These are phyloP conservation scores for Termitomyces eurrhizus DNA, from an alignment of 768 basidiomycete species.

Conservation along the genomic window DNA sequence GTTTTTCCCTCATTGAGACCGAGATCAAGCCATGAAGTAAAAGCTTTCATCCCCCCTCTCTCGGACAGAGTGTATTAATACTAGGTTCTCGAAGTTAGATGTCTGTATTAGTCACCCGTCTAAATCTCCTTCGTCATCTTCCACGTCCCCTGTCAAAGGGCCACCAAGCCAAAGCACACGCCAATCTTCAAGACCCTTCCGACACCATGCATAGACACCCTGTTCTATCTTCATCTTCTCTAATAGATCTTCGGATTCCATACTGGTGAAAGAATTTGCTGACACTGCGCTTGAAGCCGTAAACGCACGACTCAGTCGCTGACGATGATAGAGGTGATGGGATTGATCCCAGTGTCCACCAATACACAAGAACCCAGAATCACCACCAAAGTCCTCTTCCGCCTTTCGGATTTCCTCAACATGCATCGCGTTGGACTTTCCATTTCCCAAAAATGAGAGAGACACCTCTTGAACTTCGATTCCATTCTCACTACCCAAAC, in stretches of 20 bases:
- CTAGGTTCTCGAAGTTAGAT: too few relatives aligned
- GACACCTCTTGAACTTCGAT: constrained; percentile 71
- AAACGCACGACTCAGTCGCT: constrained; percentile 36
- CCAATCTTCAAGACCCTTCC: constrained; percentile 72
- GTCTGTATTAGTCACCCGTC: not conserved
- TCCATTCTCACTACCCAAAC: constrained; percentile 60
- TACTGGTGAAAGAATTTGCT: constrained; percentile 41
- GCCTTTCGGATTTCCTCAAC: constrained; percentile 46
- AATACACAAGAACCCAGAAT: constrained; percentile 50
- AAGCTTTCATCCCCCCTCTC: too few relatives aligned
- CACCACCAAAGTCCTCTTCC: constrained; percentile 63
- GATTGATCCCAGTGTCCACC: constrained; percentile 52
- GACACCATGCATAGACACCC: constrained; percentile 77
- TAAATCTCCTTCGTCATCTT: constrained; percentile 8
- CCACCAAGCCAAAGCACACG: constrained; percentile 83
- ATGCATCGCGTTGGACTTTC: constrained; percentile 28
- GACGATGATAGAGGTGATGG: constrained; percentile 29
- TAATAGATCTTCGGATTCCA: constrained; percentile 49
- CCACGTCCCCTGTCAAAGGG: constrained; percentile 29
- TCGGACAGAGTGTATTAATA: not conserved
- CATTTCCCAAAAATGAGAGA: constrained; percentile 51
- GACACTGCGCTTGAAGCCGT: constrained; percentile 42
- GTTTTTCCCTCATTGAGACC: too few relatives aligned
- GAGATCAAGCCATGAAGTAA: too few relatives aligned
- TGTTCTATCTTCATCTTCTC: constrained; percentile 47